A percentile compares a stretch with the other conserved stretches of the same genome.
phyloP scores from a whole-genome alignment of 1,284 basidiomycete species.

The Moniliella sp. region DNA sequence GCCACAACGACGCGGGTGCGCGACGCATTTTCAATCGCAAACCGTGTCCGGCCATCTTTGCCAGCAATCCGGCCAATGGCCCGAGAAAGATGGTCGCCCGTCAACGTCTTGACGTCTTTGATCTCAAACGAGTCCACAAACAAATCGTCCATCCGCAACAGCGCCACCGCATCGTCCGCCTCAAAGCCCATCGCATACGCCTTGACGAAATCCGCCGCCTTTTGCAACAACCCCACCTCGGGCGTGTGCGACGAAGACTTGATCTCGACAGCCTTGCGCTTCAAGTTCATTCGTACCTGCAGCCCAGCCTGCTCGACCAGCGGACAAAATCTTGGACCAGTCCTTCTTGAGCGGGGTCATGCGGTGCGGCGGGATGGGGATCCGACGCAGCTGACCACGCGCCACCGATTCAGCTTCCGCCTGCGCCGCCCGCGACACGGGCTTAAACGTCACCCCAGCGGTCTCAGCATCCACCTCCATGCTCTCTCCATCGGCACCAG shows the following conservation, averaged over 20 bases:
- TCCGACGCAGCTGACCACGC: constrained; percentile 23
- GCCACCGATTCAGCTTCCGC: neutral
- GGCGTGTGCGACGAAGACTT: constrained; percentile 78
- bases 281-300: constrained; percentile 89
- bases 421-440: neutral
- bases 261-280: constrained; percentile 67
- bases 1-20: constrained; percentile 86
- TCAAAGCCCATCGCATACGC: constrained; percentile 79
- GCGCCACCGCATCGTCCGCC: constrained; percentile 69
- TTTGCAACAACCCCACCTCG: constrained; percentile 46
- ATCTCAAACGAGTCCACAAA: constrained; percentile 94
- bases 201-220: constrained; percentile 93
- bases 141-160: constrained; percentile 79
- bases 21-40: constrained; percentile 90
- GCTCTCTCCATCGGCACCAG: no score
- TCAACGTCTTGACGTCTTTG: constrained; percentile 92
- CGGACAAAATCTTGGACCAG: constrained; percentile 85
- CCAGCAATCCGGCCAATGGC: constrained; percentile 95
- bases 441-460: no score
- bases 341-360: constrained; percentile 93
- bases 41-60: constrained; percentile 91
- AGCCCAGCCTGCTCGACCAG: constrained; percentile 79
- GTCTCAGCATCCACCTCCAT: no score
- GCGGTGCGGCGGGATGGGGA: constrained; percentile 80
- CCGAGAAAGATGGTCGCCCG: constrained; percentile 82